Base-by-base conservation (phyloP, 2,329 filamentous ascomycete species). In the Hirsutella rhossiliensis region DNA sequence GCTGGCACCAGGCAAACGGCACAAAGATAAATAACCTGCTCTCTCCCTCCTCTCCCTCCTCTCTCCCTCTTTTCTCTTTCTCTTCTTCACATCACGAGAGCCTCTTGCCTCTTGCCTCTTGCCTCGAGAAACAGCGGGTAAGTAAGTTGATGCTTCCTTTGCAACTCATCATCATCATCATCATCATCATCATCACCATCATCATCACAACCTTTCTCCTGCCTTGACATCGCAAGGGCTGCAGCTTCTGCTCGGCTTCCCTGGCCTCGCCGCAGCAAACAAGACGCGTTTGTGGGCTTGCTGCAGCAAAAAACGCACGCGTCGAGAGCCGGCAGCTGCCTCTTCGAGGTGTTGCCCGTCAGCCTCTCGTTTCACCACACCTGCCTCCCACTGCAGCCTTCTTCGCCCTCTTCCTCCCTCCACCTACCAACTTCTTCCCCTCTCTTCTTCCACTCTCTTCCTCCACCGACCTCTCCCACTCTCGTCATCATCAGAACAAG, bases 21-120 rank as follows among this genome's bases (percentile, higher is more conserved):
- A 11, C 37, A 17, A 38, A 17, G 17, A 38, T 38, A 38, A 38
- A 38, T 38, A 20, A 7, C 12, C 23, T 31, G 31, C 37, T 31
- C 6, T 12, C 37, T 49, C 45, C 48, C 42, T 42, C 43, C 41
- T 39, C n/a, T 38, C 18, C 17, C 44, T 41, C 37, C 41, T 40
- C 40, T 44, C 31, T 19, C 12, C 30, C 41, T 34, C 38, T 40
- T 30, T 44, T 29, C 39, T 37, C 34, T 15, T 40, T 44, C 45
- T 45, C 43, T 17, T 19, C n/a, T 19, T 8, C n/a, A 11, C 34
- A 17, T 18, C 34, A 11, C 34, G 17, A 18, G 11, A 17, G 15
- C 17, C 28, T 20, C 29, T 15, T 39, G 39, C 23, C 23, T 6
- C 5, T 27, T 27, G 23, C 23, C 23, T 23, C 23, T 23, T n/a